phyloP scores from a whole-genome alignment of 805 yeast species.

The Spathaspora gorwiae region DNA sequence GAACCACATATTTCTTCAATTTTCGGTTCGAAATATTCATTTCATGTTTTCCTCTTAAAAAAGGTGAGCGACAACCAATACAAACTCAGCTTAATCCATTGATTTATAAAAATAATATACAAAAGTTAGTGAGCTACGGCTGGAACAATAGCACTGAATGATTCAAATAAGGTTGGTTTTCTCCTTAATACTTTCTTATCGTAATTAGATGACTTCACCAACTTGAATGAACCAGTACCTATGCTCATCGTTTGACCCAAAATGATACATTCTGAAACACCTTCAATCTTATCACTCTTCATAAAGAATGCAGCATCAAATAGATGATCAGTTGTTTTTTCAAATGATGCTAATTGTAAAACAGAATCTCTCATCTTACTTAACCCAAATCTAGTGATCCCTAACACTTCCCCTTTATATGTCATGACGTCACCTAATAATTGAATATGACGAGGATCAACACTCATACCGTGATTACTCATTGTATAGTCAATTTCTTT shows the following conservation, averaged over 20 bases:
- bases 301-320: conserved; percentile 97
- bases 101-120: too few relatives aligned
- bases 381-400: conserved; percentile 95
- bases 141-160: conserved; percentile 4
- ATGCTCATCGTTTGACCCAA: conserved; percentile 96
- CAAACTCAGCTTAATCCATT: too few relatives aligned
- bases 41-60: too few relatives aligned
- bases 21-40: too few relatives aligned
- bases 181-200: conserved; percentile 37
- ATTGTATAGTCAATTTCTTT: conserved; percentile 94
- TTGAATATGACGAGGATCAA: conserved; percentile 99
- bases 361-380: conserved; percentile 99
- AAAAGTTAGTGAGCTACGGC: background rate
- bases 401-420: conserved; percentile 95
- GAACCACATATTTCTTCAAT: too few relatives aligned
- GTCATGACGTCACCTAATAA: conserved; percentile 98
- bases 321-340: conserved; percentile 96
- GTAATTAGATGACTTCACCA: conserved; percentile 57
- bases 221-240: conserved; percentile 95
- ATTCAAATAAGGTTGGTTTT: conserved; percentile 46
- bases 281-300: conserved; percentile 94
- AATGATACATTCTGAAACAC: conserved; percentile 96
- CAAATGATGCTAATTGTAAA: conserved; percentile 92
- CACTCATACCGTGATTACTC: conserved; percentile 99
- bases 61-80: too few relatives aligned